Evolutionary conservation across 2,329 filamentous ascomycete species (phyloP), one percentile per base, ranked within the genome.

Genomic region (Trichoderma sp.): DNA sequence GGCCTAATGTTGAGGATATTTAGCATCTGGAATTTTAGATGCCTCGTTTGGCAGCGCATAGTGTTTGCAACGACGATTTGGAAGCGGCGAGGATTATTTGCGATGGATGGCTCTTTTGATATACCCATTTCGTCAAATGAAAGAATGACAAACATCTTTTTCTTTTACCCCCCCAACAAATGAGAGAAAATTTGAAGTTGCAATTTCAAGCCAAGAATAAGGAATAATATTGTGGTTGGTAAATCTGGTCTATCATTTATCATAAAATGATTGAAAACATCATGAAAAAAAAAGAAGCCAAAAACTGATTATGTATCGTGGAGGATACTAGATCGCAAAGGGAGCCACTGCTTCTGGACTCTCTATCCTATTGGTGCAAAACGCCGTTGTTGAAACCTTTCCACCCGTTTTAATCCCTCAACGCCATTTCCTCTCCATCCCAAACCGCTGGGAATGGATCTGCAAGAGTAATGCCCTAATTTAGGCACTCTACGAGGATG

Each of bases 371-470:
- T 69, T 73, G 74, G 79, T 78, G 76, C 75, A 78, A 76, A 80
- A 79, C 78, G 79, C 81, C 80, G 83, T 84, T 85, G 83, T 85
- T 85, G 83, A 85, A 85, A 84, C 82, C 80, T 78, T 75, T 83
- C 71, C 71, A 71, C 35, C 71, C 75, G 74, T 76, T 77, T 74
- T 72, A 71, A 71, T 73, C 71, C 76, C 75, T 76, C 79, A 82
- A 83, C 81, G 82, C 81, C 82, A 72, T 29, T 76, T 73, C 70
- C 73, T 71, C 27, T 64, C 69, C 60, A 17, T 52, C 42, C 63
- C 63, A 42, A 42, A 71, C 69, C 64, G 69, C 12, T 48, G 66
- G 70, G 63, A 64, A 70, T 67, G 72, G 71, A 61, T 70, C 71
- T 73, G 71, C 67, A 74, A 74, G 69, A 74, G 70, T 60, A 71